These are phyloP conservation scores for Beauveria asiatica DNA, from an alignment of 2,329 filamentous ascomycete genomes.

Conservation along the genomic window DNA sequence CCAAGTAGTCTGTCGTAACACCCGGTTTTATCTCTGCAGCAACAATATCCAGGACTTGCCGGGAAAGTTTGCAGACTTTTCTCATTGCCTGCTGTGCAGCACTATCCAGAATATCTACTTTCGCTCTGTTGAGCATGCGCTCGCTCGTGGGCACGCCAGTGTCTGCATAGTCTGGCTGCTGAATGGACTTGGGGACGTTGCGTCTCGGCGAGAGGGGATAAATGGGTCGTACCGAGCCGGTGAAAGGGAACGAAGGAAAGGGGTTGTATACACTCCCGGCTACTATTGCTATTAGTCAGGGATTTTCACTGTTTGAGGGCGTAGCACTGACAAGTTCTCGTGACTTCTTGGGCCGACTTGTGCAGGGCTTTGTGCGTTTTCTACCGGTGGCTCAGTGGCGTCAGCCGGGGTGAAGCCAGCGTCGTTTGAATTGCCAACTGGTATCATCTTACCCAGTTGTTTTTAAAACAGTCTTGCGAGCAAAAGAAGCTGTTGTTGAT, in stretches of 20 bases:
- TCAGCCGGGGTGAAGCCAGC: constrained; percentile 3
- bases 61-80: constrained; percentile 78
- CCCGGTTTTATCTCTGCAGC: constrained; percentile 79
- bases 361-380: constrained; percentile 61
- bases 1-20: constrained; percentile 90
- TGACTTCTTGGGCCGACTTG: constrained; percentile 54
- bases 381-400: constrained; percentile 35
- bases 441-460: constrained; percentile 71
- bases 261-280: constrained; percentile 80
- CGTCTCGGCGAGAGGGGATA: constrained; percentile 72
- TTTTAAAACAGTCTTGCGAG: constrained; percentile 97
- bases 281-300: constrained; percentile 72
- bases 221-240: constrained; percentile 73
- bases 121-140: constrained; percentile 60
- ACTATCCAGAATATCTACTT: constrained; percentile 72
- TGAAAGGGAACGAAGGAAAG: constrained; percentile 78
- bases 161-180: constrained; percentile 76
- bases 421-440: neutral
- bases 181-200: constrained; percentile 69
- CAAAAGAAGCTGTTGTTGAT: constrained; percentile 91
- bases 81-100: constrained; percentile 82
- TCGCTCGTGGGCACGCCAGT: constrained; percentile 65
- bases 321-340: neutral
- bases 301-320: constrained; percentile 59
- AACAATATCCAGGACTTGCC: constrained; percentile 89